Conservation (phyloP, 192 early-diverging fungal species). For the Dissophora globulifera region DNA sequence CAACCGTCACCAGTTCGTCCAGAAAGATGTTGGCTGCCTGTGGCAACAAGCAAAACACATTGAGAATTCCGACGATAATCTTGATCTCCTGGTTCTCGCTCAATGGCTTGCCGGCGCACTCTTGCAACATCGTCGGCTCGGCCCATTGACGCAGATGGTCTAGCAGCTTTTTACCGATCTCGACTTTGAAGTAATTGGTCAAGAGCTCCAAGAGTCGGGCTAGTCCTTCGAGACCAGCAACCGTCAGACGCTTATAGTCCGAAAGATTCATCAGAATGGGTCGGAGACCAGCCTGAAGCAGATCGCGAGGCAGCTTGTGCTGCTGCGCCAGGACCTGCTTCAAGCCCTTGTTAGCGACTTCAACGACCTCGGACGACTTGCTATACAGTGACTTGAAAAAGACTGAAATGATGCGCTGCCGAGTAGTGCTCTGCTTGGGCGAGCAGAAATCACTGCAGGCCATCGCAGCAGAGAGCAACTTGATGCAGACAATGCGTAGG, state of each 20-base stretch:
- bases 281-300: constrained; percentile 93
- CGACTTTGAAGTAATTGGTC: constrained; percentile 98
- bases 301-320: constrained; percentile 92
- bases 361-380: constrained; percentile 94
- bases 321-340: constrained; percentile 82
- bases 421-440: constrained; percentile 77
- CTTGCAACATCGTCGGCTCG: constrained; percentile 83
- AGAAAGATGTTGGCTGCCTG: constrained; percentile 91
- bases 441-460: constrained; percentile 82
- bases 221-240: constrained; percentile 92
- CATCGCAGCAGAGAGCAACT: constrained; percentile 95
- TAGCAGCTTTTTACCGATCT: constrained; percentile 97
- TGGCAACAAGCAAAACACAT: constrained; percentile 94
- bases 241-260: constrained; percentile 93
- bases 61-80: constrained; percentile 93
- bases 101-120: constrained; percentile 83
- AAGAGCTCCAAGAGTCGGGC: constrained; percentile 92
- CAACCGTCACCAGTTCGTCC: constrained; percentile 88
- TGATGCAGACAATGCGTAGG: constrained; percentile 95
- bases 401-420: constrained; percentile 92
- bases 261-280: constrained; percentile 96
- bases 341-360: constrained; percentile 92
- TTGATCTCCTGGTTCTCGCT: constrained; percentile 92
- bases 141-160: constrained; percentile 97
- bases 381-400: constrained; percentile 99